phyloP scores from a whole-genome alignment of 306 rosid genomes.

The Argentina anserina region DNA sequence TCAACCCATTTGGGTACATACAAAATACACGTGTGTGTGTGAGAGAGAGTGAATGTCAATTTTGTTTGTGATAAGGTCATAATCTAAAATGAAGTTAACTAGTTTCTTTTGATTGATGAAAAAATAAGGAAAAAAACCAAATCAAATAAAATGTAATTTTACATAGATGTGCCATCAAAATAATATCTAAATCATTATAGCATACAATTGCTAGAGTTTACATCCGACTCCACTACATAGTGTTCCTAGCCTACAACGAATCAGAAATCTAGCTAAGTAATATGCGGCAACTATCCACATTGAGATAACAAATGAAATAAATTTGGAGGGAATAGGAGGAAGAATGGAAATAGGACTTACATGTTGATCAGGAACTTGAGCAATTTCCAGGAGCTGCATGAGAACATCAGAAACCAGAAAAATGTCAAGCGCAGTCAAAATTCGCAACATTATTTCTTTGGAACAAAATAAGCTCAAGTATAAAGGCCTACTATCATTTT shows the following conservation, averaged over 20 bases:
- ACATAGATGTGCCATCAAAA: background rate
- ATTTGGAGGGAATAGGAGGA: background rate
- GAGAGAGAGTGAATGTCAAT: background rate
- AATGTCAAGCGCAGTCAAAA: background rate
- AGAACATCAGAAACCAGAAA: constrained; percentile 20
- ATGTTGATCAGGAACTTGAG: constrained; percentile 92
- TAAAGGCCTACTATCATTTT: background rate
- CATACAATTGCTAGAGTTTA: background rate
- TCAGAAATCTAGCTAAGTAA: background rate
- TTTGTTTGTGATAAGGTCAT: no score
- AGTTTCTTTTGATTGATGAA: background rate
- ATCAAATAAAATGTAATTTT: background rate
- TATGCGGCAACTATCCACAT: background rate
- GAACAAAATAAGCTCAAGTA: background rate
- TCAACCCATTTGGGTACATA: background rate
- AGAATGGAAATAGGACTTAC: constrained; percentile 48
- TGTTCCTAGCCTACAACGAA: background rate
- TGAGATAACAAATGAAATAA: background rate
- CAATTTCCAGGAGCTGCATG: constrained; percentile 94
- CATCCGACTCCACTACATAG: background rate
- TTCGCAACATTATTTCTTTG: background rate
- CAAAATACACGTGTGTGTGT: no score
- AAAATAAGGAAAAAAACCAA: background rate
- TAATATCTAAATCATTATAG: background rate
- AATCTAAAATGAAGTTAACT: background rate